Base-by-base conservation (phyloP, 169 alveolate genomes). In the Toxoplasma gondii region DNA sequence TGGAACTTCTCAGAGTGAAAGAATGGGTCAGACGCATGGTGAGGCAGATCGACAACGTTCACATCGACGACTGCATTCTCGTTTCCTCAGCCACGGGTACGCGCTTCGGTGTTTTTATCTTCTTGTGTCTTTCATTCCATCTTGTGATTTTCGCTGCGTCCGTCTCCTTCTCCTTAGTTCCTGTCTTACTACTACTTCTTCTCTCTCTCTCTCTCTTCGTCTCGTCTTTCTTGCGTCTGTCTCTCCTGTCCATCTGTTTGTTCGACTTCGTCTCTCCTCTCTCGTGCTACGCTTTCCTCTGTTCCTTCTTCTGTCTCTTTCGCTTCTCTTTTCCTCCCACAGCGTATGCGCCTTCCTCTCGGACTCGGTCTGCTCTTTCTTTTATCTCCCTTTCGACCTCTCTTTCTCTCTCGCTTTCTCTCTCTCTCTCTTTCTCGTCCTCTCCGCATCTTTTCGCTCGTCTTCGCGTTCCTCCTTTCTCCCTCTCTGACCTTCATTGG, bases 21-120 rank as follows among this genome's bases (percentile, higher is more conserved):
- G 94, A 95, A 70, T 98, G 99, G 99, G 96, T 97, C 44, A 96
- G 98, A 36, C 96, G 97, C 53, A 93, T 98, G 95, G 98, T 97
- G 44, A 93, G 98, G 78, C 99, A 98, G 86, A 96, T 98, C 91
- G 96, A 97, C 44, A 97, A 97, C 82, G 95, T 97, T 34, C 98
- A 97, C 84, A 96, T 95, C 83, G 96, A 96, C 54, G 98, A 97
- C 93, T 96, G 97, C 93, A 36, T 94, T 36, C 90, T 94, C 34
- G 49, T 94, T 53, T 94, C 96, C 24, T 43, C 96, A 4, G 91
- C 93, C 5, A 94, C 96, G 31, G 95, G 95, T 88, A 19, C 36
- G 78, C 80, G 43, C 74, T 58, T 22, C 34, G 39, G 43, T 39
- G 27, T 31, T 10, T 22, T 84, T 12, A 9, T 22, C 7, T 69